A percentile compares a stretch with the other conserved stretches of the same genome.
These are phyloP conservation scores for Debaryomyces maramus DNA, from an alignment of 805 yeast species.

Conservation along the genomic window DNA sequence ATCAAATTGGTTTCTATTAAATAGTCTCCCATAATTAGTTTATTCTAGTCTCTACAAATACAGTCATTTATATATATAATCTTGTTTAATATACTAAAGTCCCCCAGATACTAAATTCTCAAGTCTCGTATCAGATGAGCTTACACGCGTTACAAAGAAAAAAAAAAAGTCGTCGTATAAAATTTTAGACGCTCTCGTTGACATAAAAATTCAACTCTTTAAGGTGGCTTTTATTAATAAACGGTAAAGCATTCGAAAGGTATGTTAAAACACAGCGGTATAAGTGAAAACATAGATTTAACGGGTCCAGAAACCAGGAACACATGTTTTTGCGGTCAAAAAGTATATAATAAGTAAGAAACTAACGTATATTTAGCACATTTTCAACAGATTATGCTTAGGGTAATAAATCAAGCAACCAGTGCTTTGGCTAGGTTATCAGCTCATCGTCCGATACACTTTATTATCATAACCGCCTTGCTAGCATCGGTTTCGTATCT, in stretches of 20 bases:
- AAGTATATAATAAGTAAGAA: neutral
- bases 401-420: conserved; percentile 30
- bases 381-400: conserved; percentile 23
- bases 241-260: neutral
- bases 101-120: too few relatives aligned
- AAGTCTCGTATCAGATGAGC: too few relatives aligned
- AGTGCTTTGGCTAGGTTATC: conserved; percentile 53
- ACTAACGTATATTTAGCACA: conserved; percentile 1
- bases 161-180: conserved; percentile 6
- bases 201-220: conserved; percentile 9
- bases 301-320: too few relatives aligned
- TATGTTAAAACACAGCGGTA: neutral
- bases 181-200: conserved; percentile 24
- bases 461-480: conserved; percentile 68
- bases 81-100: neutral
- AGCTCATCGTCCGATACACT: conserved; percentile 85
- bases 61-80: neutral
- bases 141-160: too few relatives aligned
- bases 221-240: neutral
- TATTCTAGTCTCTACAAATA: neutral
- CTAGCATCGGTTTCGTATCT: conserved; percentile 81
- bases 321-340: too few relatives aligned
- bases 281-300: neutral
- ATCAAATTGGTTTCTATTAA: conserved; percentile 89
- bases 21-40: conserved; percentile 36